phyloP scores from a whole-genome alignment of 164 flowering plant species.

The Stephania yunnanensis region DNA sequence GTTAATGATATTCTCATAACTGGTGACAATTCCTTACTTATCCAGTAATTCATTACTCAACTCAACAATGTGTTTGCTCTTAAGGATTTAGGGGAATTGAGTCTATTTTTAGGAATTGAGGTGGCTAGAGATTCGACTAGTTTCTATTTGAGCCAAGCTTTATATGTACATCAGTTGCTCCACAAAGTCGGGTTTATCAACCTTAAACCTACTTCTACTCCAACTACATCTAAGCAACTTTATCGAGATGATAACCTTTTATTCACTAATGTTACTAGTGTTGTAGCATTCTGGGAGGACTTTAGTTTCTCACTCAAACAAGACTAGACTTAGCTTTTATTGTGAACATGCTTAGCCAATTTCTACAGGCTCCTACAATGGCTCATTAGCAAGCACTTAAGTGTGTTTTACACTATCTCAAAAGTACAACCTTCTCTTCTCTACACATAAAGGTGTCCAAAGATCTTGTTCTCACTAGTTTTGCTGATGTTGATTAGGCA shows the following conservation, averaged over 20 bases:
- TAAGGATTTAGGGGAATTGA: too few species aligned
- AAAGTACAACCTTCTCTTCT: background rate
- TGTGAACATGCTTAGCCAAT: too few species aligned
- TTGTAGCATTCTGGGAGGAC: background rate
- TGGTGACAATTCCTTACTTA: too few species aligned
- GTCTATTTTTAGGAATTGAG: background rate
- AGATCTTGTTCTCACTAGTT: background rate
- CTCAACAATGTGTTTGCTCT: too few species aligned
- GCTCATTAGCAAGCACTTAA: background rate
- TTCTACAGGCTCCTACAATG: too few species aligned
- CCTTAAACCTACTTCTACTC: too few species aligned
- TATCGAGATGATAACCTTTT: background rate
- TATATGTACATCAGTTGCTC: background rate
- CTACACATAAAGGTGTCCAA: too few species aligned
- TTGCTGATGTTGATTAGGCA: background rate
- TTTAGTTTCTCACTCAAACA: too few species aligned
- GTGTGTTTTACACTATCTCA: background rate
- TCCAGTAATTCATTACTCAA: too few species aligned
- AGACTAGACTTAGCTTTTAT: too few species aligned
- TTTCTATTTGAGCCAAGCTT: background rate
- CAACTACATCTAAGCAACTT: too few species aligned
- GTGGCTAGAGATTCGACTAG: background rate
- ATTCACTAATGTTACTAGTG: background rate
- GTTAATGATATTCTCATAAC: background rate
- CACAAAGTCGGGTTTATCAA: background rate